Percentiles rank a stretch among this genome's conserved stretches.
Conservation (phyloP, 176 grass and related monocot species). For the Musa schizocarpa region DNA sequence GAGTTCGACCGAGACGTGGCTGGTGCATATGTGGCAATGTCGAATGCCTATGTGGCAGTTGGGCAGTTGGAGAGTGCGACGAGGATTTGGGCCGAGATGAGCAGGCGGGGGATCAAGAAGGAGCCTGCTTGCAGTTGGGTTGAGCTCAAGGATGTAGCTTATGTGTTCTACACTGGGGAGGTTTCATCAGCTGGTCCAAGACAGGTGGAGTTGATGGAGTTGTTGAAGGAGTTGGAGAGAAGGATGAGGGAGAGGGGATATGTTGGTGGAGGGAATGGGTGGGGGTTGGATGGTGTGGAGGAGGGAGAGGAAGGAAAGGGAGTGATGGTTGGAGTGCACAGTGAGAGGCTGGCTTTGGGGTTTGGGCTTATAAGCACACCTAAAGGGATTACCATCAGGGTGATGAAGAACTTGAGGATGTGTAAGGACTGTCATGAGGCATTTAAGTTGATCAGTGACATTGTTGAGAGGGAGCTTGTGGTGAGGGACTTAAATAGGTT, state of each 20-base stretch:
- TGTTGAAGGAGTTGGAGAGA: slow-evolving; percentile 53
- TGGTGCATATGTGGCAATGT: slow-evolving; percentile 60
- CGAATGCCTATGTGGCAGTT: slow-evolving; percentile 50
- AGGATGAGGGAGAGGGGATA: slow-evolving; percentile 66
- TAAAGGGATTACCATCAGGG: slow-evolving; percentile 47
- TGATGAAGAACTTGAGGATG: slow-evolving; percentile 93
- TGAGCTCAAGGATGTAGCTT: slow-evolving; percentile 50
- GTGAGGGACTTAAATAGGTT: slow-evolving; percentile 84
- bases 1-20: slow-evolving; percentile 56
- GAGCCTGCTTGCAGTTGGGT: slow-evolving; percentile 80
- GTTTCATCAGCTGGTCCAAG: slow-evolving; percentile 29
- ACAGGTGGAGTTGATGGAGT: slow-evolving; percentile 34
- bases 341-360: slow-evolving; percentile 53
- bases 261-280: slow-evolving; percentile 24
- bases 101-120: slow-evolving; percentile 45
- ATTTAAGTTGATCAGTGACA: slow-evolving; percentile 64
- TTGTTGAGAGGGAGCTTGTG: slow-evolving; percentile 55
- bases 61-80: slow-evolving; percentile 38
- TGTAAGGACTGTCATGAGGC: slow-evolving; percentile 66
- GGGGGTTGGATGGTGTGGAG: slow-evolving; percentile 36
- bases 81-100: slow-evolving; percentile 46
- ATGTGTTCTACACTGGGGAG: slow-evolving; percentile 42
- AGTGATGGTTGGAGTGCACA: slow-evolving; percentile 58
- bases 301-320: slow-evolving; percentile 28
- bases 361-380: slow-evolving; percentile 48